phyloP scores from a whole-genome alignment of 306 rosid genomes.

The Cicer yamashitae region DNA sequence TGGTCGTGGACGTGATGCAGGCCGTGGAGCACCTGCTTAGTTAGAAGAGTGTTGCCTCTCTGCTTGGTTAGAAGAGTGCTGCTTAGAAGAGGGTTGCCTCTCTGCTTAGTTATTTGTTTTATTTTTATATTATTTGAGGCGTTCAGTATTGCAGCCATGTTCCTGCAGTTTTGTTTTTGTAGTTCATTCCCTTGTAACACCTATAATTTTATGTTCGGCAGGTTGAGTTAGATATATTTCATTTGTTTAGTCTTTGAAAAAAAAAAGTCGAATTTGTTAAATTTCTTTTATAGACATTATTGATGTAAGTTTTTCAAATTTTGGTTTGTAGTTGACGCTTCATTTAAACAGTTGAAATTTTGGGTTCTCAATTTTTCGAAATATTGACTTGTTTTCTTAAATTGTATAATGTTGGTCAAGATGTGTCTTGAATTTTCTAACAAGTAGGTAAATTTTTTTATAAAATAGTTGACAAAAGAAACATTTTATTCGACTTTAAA shows the following conservation, averaged over 20 bases:
- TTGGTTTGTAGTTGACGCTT: not conserved
- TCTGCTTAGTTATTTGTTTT: slow-evolving; percentile 50
- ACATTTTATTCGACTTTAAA: no score
- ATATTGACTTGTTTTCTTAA: no score
- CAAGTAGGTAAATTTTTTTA: no score
- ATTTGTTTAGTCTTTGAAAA: not conserved
- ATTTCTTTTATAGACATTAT: not conserved
- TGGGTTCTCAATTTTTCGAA: no score
- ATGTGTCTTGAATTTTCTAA: no score
- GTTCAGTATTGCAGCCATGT: slow-evolving; percentile 51
- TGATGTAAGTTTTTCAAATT: not conserved
- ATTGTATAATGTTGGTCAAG: no score
- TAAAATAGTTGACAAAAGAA: no score
- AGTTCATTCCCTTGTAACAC: slow-evolving; percentile 42
- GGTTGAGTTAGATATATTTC: slow-evolving; percentile 38
- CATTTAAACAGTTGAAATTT: no score
- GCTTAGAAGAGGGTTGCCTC: slow-evolving; percentile 54
- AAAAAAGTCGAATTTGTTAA: not conserved
- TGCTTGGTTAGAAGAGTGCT: slow-evolving; percentile 38
- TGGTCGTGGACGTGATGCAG: slow-evolving; percentile 65
- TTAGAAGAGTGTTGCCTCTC: slow-evolving; percentile 43
- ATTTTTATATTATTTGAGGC: slow-evolving; percentile 43
- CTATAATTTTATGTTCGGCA: slow-evolving; percentile 39
- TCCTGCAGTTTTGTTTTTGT: slow-evolving; percentile 62
- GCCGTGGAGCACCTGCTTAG: slow-evolving; percentile 66